A percentile compares a stretch with the other conserved stretches of the same genome.
These are phyloP conservation scores for Aspergillus versicolor DNA, from an alignment of 2,329 filamentous ascomycete genomes.

Conservation along the genomic window DNA sequence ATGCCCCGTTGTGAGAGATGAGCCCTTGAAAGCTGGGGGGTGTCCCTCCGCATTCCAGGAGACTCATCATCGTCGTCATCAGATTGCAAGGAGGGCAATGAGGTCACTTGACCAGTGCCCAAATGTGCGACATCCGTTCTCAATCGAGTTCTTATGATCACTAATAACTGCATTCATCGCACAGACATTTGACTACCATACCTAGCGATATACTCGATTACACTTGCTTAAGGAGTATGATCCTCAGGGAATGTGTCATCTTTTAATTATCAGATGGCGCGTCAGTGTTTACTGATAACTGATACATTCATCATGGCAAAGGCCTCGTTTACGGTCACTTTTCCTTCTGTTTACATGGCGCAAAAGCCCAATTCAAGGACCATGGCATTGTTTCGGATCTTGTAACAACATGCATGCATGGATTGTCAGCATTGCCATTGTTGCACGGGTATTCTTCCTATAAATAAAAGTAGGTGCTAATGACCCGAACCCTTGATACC, in stretches of 20 bases:
- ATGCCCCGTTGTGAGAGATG: constrained; percentile 2
- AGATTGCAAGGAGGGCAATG: constrained; percentile 2
- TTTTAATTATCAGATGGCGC: neutral
- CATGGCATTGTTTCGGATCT: neutral
- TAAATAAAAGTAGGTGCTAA: too few relatives aligned
- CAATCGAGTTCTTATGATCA: neutral
- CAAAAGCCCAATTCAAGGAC: neutral
- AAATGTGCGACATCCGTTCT: neutral
- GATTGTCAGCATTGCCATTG: neutral
- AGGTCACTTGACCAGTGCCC: neutral
- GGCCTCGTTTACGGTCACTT: neutral
- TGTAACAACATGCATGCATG: neutral
- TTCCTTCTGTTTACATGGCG: neutral
- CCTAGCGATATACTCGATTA: too few relatives aligned
- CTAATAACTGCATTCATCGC: neutral
- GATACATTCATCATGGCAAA: neutral
- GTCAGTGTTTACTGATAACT: neutral
- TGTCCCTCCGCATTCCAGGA: constrained; percentile 8
- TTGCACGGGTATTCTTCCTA: neutral
- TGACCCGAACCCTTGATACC: neutral
- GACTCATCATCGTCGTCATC: constrained; percentile 12
- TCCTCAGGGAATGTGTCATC: neutral
- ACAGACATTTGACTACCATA: neutral
- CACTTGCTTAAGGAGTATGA: neutral
- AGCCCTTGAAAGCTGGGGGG: constrained; percentile 10